Base-by-base conservation (phyloP, 164 flowering plant genomes). In the Hamamelis virginiana region DNA sequence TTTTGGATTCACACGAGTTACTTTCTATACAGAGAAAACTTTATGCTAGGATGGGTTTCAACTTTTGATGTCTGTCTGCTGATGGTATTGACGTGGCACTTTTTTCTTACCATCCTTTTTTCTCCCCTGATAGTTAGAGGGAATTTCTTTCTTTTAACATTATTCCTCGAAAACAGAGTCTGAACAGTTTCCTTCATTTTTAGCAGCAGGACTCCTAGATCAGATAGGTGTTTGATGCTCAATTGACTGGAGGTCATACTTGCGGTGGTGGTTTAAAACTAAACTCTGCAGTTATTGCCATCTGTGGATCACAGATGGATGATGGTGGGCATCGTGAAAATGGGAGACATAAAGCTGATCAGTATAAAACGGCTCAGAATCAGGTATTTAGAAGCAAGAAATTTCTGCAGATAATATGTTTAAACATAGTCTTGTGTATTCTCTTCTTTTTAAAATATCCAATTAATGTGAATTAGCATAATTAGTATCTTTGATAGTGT, bases 251-350 rank as follows among this genome's bases (percentile, higher is more conserved):
- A 22, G 28, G 44, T 48, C 50, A 9, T 11, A 13, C 47, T 66
- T 47, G 18, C 23, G 8, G 44, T 60, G 18, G 53, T 27, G 66
- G 23, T 57, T 26, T 33, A 1, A 26, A 33, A 6, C 22, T 50
- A 13, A 55, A 38, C n/a, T 12, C 57, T 33, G 57, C 47, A 25
- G 15, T 12, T 66, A 12, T 14, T 25, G 16, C 33, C 2, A 15
- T 68, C 43, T 60, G 59, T 59, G 48, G 71, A 46, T 59, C 62
- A 58, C 76, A 38, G 26, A 94, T 94, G 98, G 98, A 87, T 68
- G 91, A 89, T 44, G 74, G 85, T 60, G 94, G 86, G 68, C 98
- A 91, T 80, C 92, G 90, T 68, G 98, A 90, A 74, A 90, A 91
- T 84, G 98, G 95, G 69, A 82, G 96, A 65, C 91, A 83, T 69